These are phyloP conservation scores for Hyaloscypha hepaticicola DNA, from an alignment of 495 filamentous ascomycete species.

Conservation along the genomic window DNA sequence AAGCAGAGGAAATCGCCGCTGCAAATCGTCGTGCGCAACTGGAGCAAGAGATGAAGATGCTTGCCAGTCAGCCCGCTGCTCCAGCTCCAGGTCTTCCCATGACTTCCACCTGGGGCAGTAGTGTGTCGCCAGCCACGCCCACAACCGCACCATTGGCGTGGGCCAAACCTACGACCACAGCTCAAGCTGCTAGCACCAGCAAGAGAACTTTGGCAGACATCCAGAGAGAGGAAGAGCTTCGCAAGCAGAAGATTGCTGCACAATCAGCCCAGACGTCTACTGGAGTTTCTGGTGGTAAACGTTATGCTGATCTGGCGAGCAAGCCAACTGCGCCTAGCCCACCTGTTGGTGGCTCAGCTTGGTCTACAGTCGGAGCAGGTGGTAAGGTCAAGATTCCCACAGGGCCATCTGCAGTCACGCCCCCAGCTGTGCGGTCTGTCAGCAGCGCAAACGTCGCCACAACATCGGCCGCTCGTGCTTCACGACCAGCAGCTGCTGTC, in stretches of 20 bases:
- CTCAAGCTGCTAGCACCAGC: constrained; percentile 37
- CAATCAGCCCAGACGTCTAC: constrained; percentile 48
- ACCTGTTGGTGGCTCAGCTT: constrained; percentile 57
- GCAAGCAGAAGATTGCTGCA: constrained; percentile 71
- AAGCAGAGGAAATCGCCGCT: constrained; percentile 79
- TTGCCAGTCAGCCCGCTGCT: constrained; percentile 57
- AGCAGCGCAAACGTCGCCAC: constrained; percentile 48
- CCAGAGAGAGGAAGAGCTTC: constrained; percentile 91
- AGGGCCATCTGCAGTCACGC: constrained; percentile 45
- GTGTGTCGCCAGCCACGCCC: constrained; percentile 57
- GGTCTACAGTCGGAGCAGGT: constrained; percentile 95
- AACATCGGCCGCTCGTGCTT: constrained; percentile 33
- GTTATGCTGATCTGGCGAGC: constrained; percentile 93
- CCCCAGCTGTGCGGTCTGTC: constrained; percentile 53
- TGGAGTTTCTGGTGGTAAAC: constrained; percentile 65
- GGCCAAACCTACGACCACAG: constrained; percentile 61
- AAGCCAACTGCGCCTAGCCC: constrained; percentile 53
- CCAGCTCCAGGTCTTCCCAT: constrained; percentile 78
- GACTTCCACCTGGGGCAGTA: constrained; percentile 86
- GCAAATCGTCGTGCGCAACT: constrained; percentile 73
- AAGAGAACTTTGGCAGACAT: constrained; percentile 91
- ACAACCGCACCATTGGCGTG: constrained; percentile 56
- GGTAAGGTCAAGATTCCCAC: constrained; percentile 82
- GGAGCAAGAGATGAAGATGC: constrained; percentile 69
- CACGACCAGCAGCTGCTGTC: constrained; percentile 21